These are phyloP conservation scores for Penicillium sp. DNA, from an alignment of 2,329 filamentous ascomycete genomes.

Conservation along the genomic window DNA sequence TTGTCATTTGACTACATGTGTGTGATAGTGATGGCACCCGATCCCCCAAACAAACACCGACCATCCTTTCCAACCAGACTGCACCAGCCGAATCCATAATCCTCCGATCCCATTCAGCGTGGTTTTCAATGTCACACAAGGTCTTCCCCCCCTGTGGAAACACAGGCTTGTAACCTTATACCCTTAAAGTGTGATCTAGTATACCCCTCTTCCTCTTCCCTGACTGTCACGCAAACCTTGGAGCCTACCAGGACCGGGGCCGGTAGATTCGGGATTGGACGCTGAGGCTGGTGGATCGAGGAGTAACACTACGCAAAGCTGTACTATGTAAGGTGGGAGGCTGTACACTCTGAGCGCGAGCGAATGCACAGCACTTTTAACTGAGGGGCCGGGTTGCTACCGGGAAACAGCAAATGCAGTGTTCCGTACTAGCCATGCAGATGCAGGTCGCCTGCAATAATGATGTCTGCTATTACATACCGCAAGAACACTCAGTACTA, in stretches of 20 bases:
- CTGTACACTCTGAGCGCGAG: not conserved
- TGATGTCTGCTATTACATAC: slow-evolving; percentile 1
- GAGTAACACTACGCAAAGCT: not conserved
- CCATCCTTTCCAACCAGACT: slow-evolving; percentile 20
- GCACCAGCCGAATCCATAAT: slow-evolving; percentile 17
- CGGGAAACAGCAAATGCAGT: not conserved
- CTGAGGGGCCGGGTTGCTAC: not conserved
- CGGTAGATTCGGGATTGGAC: slow-evolving; percentile 15
- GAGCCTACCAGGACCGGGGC: not conserved
- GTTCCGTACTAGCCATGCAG: not conserved
- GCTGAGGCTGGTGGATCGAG: not conserved
- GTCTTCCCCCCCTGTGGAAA: slow-evolving; percentile 6
- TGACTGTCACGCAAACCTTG: slow-evolving; percentile 1
- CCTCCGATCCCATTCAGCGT: slow-evolving; percentile 22
- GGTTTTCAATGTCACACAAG: slow-evolving; percentile 15
- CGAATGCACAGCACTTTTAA: not conserved
- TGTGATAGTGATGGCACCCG: slow-evolving; percentile 5
- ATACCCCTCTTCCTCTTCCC: slow-evolving; percentile 8
- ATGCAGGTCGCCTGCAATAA: slow-evolving; percentile 7
- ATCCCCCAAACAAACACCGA: not conserved
- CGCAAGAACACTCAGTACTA: not conserved
- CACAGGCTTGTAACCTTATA: slow-evolving; percentile 19
- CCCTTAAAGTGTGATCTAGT: slow-evolving; percentile 4
- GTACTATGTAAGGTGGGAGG: not conserved
- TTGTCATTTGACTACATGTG: slow-evolving; percentile 12